Conservation (phyloP, 805 yeast species). For the Candida railenensis region DNA sequence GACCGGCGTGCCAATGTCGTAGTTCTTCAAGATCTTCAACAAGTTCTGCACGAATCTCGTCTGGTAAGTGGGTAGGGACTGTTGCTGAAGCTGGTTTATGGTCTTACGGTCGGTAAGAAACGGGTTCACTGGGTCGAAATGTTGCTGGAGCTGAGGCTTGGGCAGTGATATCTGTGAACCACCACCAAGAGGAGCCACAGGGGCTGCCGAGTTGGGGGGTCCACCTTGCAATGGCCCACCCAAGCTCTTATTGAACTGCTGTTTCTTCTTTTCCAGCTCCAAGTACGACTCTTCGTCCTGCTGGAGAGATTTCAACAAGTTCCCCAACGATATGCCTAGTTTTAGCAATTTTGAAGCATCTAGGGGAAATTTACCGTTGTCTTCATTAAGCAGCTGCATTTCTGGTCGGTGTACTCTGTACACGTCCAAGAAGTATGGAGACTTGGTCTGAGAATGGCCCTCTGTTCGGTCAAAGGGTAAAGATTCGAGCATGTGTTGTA, state of each 20-base stretch:
- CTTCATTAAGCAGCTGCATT: slow-evolving; percentile 21
- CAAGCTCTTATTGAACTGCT: slow-evolving; percentile 9
- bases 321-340: slow-evolving; percentile 42
- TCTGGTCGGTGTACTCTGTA: slow-evolving; percentile 26
- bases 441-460: slow-evolving; percentile 8
- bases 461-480: slow-evolving; percentile 31
- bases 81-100: slow-evolving; percentile 1
- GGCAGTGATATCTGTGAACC: neutral
- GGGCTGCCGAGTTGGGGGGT: slow-evolving; percentile 3
- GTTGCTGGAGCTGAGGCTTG: neutral
- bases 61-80: slow-evolving; percentile 28
- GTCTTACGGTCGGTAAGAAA: neutral
- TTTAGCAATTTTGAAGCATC: slow-evolving; percentile 37
- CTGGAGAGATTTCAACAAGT: slow-evolving; percentile 34
- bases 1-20: slow-evolving; percentile 31
- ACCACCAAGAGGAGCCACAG: neutral
- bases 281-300: slow-evolving; percentile 30
- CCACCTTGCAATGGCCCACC: slow-evolving; percentile 4
- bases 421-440: slow-evolving; percentile 27
- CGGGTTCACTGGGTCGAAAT: slow-evolving; percentile 1
- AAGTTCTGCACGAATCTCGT: slow-evolving; percentile 34
- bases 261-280: slow-evolving; percentile 24
- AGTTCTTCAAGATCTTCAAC: slow-evolving; percentile 33
- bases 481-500: slow-evolving; percentile 27
- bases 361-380: slow-evolving; percentile 27